phyloP scores from a whole-genome alignment of 2,329 filamentous ascomycete genomes.

The Monilinia laxa region DNA sequence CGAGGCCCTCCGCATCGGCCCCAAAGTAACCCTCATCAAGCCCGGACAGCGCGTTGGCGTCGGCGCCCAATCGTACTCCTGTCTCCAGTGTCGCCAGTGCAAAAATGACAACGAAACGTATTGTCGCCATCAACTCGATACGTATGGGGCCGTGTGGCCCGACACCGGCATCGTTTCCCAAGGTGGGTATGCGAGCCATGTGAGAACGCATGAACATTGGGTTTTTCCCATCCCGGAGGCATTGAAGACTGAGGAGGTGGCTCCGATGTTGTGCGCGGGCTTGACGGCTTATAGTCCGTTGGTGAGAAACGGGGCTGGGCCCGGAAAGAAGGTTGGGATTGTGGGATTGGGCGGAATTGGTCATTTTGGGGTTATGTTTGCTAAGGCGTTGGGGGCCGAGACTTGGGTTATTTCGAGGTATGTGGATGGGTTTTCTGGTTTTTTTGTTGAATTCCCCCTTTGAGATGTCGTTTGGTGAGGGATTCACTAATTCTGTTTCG shows the following conservation, averaged over 20 bases:
- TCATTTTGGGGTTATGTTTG: constrained; percentile 69
- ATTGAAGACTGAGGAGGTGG: constrained; percentile 61
- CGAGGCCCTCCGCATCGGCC: constrained; percentile 64
- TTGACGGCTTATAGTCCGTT: constrained; percentile 78
- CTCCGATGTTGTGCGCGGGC: constrained; percentile 82
- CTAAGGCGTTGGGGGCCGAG: constrained; percentile 64
- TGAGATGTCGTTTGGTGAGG: neutral
- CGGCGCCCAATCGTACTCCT: constrained; percentile 54
- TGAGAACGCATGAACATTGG: constrained; percentile 75
- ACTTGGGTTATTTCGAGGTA: constrained; percentile 59
- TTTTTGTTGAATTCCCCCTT: too few species aligned
- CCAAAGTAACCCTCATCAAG: constrained; percentile 59
- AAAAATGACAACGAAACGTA: constrained; percentile 57
- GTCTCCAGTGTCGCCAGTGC: constrained; percentile 55
- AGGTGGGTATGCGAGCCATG: constrained; percentile 66
- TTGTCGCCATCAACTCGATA: constrained; percentile 51
- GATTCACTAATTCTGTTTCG: neutral
- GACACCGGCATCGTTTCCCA: constrained; percentile 60
- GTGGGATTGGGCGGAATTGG: constrained; percentile 72
- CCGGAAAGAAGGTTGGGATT: constrained; percentile 76
- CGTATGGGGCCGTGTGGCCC: constrained; percentile 52
- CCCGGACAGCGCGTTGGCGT: constrained; percentile 55
- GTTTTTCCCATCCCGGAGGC: constrained; percentile 71
- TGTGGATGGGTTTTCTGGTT: neutral
- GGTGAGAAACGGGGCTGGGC: constrained; percentile 70